Evolutionary conservation across 306 rosid genomes (phyloP).

Genomic region (Cucurbita maxima): DNA sequence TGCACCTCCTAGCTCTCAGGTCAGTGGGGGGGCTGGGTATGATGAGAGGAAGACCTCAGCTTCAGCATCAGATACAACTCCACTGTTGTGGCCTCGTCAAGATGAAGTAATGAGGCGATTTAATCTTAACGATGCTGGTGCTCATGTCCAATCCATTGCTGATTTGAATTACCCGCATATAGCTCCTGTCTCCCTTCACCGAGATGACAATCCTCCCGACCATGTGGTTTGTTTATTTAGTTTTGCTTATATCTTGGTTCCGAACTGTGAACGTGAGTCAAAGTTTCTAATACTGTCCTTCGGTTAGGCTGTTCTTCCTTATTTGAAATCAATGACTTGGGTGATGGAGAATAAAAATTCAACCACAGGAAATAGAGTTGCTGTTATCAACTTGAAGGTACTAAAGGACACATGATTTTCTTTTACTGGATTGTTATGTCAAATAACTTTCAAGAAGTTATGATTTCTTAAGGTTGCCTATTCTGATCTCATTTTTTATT

Average conservation of each 20-base stretch:
- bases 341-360: slow-evolving; percentile 90
- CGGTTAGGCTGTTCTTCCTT: slow-evolving; percentile 66
- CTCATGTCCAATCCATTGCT: slow-evolving; percentile 43
- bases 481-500: slow-evolving; percentile 1
- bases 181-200: slow-evolving; percentile 80
- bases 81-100: slow-evolving; percentile 78
- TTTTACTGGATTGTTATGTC: neutral
- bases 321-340: slow-evolving; percentile 94
- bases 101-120: slow-evolving; percentile 59
- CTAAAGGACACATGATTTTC: slow-evolving; percentile 11
- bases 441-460: neutral
- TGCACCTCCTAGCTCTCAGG: slow-evolving; percentile 42
- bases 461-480: neutral
- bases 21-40: slow-evolving; percentile 30
- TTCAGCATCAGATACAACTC: slow-evolving; percentile 48
- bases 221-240: slow-evolving; percentile 34
- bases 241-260: neutral
- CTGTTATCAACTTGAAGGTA: slow-evolving; percentile 82
- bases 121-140: slow-evolving; percentile 68
- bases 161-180: slow-evolving; percentile 77
- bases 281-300: neutral
- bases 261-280: neutral
- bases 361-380: slow-evolving; percentile 60
- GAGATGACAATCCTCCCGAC: slow-evolving; percentile 68
- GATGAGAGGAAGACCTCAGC: slow-evolving; percentile 46